These are phyloP conservation scores for Boletus tylopilopsis DNA, from an alignment of 768 basidiomycete species.

Conservation along the genomic window DNA sequence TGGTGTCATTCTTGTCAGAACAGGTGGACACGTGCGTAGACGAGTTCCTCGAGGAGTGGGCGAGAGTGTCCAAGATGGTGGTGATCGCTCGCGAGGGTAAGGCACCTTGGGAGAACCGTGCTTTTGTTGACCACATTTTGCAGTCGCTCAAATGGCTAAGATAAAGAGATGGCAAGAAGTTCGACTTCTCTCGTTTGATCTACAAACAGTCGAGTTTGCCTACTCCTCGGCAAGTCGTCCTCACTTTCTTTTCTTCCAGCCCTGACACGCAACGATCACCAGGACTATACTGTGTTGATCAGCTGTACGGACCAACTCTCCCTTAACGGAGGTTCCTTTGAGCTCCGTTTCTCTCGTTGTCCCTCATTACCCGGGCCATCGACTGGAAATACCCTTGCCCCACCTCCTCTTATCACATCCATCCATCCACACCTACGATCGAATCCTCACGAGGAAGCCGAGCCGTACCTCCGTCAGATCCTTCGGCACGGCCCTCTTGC, in stretches of 20 bases:
- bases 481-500: slow-evolving; percentile 67
- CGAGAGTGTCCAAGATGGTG: slow-evolving; percentile 88
- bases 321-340: slow-evolving; percentile 64
- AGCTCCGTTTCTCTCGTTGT: slow-evolving; percentile 65
- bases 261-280: neutral
- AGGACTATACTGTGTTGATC: slow-evolving; percentile 78
- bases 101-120: slow-evolving; percentile 1
- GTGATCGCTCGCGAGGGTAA: slow-evolving; percentile 87
- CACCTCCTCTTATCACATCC: slow-evolving; percentile 32
- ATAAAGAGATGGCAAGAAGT: slow-evolving; percentile 70
- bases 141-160: slow-evolving; percentile 83
- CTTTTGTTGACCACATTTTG: neutral
- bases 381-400: slow-evolving; percentile 20
- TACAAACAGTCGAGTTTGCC: slow-evolving; percentile 88
- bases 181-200: slow-evolving; percentile 82
- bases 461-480: slow-evolving; percentile 68
- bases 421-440: slow-evolving; percentile 20
- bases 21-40: slow-evolving; percentile 86
- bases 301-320: slow-evolving; percentile 75
- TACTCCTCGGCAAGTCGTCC: slow-evolving; percentile 54
- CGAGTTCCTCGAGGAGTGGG: slow-evolving; percentile 91
- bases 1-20: slow-evolving; percentile 85
- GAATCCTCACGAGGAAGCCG: slow-evolving; percentile 79
- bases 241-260: neutral
- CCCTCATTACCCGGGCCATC: slow-evolving; percentile 7